Percentiles rank a stretch among this genome's conserved stretches.
These are phyloP conservation scores for Capillidium rhysosporum DNA, from an alignment of 371 early-diverging fungal species.

Conservation along the genomic window DNA sequence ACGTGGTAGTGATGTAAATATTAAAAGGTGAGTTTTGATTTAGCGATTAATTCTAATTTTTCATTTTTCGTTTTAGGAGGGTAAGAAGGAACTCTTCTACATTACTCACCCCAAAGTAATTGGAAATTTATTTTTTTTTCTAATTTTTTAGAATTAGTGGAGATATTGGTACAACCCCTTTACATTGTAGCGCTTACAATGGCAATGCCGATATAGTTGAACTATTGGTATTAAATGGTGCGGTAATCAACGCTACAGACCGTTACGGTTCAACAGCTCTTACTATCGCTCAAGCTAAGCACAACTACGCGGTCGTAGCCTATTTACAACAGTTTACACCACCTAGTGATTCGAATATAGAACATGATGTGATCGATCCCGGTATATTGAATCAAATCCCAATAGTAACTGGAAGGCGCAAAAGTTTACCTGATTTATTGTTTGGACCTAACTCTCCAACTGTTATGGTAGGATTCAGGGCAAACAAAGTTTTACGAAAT, in stretches of 20 bases:
- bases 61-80: no score
- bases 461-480: no score
- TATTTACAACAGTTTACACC: not conserved
- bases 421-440: not conserved
- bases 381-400: not conserved
- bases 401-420: not conserved
- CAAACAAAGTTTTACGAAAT: no score
- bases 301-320: not conserved
- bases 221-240: not conserved
- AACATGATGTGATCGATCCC: not conserved
- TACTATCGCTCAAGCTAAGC: not conserved
- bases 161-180: not conserved
- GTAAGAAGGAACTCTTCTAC: no score
- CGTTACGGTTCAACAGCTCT: not conserved
- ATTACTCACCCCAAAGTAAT: not conserved
- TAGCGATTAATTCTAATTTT: no score
- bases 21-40: conserved; percentile 20
- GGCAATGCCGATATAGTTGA: not conserved
- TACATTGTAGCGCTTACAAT: not conserved
- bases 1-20: conserved; percentile 48
- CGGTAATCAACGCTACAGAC: not conserved
- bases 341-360: not conserved
- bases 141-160: not conserved
- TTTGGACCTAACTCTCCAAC: no score
- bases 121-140: not conserved